Percentiles rank a stretch among this genome's conserved stretches.
These are phyloP conservation scores for Flaveria sonorensis DNA, from an alignment of 129 eudicot species.

Conservation along the genomic window DNA sequence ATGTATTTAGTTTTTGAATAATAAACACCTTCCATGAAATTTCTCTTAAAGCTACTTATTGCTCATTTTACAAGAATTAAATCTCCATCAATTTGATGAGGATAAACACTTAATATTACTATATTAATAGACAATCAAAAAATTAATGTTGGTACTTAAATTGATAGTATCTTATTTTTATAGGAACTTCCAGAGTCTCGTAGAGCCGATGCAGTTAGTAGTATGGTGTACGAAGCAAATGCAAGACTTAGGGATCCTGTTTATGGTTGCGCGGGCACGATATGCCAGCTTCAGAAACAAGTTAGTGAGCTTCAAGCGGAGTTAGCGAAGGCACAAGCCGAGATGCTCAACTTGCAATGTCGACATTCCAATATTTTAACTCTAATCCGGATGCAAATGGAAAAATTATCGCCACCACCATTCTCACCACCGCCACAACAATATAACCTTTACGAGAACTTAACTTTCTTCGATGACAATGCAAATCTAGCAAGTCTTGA, in stretches of 20 bases:
- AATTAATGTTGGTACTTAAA: too few relatives aligned
- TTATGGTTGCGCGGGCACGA: slow-evolving; percentile 64
- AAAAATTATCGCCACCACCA: slow-evolving; percentile 32
- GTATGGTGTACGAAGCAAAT: slow-evolving; percentile 65
- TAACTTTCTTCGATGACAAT: slow-evolving; percentile 45
- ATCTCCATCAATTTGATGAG: too few relatives aligned
- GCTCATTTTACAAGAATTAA: too few relatives aligned
- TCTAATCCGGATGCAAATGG: slow-evolving; percentile 38
- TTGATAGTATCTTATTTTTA: background rate
- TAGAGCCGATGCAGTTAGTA: slow-evolving; percentile 57
- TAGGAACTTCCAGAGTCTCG: slow-evolving; percentile 55
- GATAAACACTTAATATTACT: too few relatives aligned
- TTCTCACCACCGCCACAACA: slow-evolving; percentile 31
- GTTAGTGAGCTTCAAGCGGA: slow-evolving; percentile 51
- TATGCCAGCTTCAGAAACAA: slow-evolving; percentile 52
- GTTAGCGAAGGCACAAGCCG: slow-evolving; percentile 57
- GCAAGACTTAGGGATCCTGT: slow-evolving; percentile 65
- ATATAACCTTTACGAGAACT: slow-evolving; percentile 37
- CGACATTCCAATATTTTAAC: slow-evolving; percentile 37
- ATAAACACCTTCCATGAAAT: too few relatives aligned
- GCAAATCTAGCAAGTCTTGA: slow-evolving; percentile 44
- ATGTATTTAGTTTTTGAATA: too few relatives aligned
- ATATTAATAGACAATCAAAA: too few relatives aligned
- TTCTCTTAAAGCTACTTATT: too few relatives aligned
- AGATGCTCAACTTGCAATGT: slow-evolving; percentile 40